Evolutionary conservation across 2,329 filamentous ascomycete species (phyloP).

Genomic region (Ophiocordyceps camponoti-floridani): DNA sequence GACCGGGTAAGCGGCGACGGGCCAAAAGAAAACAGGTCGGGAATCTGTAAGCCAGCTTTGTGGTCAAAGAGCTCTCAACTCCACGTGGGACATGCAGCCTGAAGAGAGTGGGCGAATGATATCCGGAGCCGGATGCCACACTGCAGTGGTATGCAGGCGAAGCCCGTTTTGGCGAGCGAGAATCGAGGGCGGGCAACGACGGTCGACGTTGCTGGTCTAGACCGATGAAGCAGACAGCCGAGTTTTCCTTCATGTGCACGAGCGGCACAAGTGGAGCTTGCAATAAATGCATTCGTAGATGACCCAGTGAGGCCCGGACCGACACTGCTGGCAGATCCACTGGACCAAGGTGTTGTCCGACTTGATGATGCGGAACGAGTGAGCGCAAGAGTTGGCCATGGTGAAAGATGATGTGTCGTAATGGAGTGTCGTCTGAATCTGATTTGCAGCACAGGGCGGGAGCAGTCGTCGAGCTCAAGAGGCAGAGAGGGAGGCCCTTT

Average conservation of each 20-base stretch:
- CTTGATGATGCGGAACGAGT: constrained; percentile 49
- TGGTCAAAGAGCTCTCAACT: constrained; percentile 2
- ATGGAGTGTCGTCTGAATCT: background rate
- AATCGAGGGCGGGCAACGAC: background rate
- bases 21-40: background rate
- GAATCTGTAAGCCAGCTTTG: background rate
- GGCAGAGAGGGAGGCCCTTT: no score
- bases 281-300: constrained; percentile 55
- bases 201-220: background rate
- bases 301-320: constrained; percentile 46
- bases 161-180: constrained; percentile 1
- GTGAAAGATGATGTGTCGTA: background rate
- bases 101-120: background rate
- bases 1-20: background rate
- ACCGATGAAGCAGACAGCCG: no score
- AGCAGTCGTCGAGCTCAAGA: no score
- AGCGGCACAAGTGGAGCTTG: constrained; percentile 45
- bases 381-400: constrained; percentile 38
- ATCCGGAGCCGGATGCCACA: background rate
- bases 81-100: constrained; percentile 15
- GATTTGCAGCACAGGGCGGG: no score
- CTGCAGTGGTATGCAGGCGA: constrained; percentile 1
- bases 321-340: constrained; percentile 48
- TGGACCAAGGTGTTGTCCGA: constrained; percentile 46
- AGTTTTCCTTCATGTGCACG: no score